phyloP scores from a whole-genome alignment of 75 land plant genomes.

The Cryptomeria japonica region DNA sequence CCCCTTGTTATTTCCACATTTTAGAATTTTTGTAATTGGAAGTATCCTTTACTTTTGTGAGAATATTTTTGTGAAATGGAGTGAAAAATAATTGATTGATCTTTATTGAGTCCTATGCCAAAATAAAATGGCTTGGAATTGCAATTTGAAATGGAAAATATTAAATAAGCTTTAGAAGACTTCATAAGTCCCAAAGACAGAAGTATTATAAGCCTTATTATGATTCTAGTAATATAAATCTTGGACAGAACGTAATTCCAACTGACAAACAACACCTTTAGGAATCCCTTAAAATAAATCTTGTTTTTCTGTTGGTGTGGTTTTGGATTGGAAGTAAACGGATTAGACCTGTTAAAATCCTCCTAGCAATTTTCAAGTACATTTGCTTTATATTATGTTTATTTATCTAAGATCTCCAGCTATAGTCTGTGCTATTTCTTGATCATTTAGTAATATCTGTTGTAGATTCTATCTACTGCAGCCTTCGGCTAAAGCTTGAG shows the following conservation, averaged over 20 bases:
- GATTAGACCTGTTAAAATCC: neutral
- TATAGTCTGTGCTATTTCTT: neutral
- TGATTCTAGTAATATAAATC: neutral
- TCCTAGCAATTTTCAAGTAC: neutral
- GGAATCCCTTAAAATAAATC: neutral
- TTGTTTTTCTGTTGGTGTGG: neutral
- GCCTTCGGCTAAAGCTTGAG: no score
- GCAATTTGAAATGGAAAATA: neutral
- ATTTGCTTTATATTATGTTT: neutral
- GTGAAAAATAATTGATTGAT: neutral
- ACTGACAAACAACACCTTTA: neutral
- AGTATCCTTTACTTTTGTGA: neutral
- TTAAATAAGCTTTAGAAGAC: neutral
- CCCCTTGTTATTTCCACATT: neutral
- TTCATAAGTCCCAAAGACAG: neutral
- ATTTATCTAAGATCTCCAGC: neutral
- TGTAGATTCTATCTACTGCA: no score
- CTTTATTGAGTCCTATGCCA: neutral
- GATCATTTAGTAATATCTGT: neutral
- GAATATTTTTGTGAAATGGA: neutral
- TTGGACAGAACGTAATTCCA: neutral
- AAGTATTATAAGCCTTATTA: neutral
- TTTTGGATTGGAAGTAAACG: neutral
- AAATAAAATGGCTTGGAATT: neutral
- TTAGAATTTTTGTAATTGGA: neutral